Evolutionary conservation across 1,284 basidiomycete species (phyloP), one percentile per base, ranked within the genome.

Genomic region (Waitea zeae): DNA sequence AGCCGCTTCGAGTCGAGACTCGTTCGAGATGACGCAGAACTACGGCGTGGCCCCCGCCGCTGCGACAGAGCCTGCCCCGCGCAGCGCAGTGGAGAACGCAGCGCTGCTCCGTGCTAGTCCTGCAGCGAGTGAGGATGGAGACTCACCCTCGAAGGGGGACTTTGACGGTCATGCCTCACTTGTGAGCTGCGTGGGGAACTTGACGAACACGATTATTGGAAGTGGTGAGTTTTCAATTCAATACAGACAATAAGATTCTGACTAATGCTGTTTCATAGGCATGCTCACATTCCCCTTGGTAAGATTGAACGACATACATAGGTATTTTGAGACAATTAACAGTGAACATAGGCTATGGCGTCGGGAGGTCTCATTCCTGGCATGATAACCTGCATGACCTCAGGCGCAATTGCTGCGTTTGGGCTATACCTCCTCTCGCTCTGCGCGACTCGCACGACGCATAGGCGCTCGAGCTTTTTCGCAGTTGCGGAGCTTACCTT

Each of bases 371-470:
- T 92, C 36, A 67, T 92, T 36, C 84, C 89, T 2, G 93, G 93
- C 9, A 70, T 90, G 36, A 48, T 89, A 12, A 88, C 88, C 20
- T 93, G 95, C 46, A 42, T 81, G n/a, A 70, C 90, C 43, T 96
- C 86, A 27, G 93, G 83, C 4, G 53, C 55, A 5, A 74, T 84
- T 7, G 80, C 80, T 3, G 74, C 68, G 0, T 88, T 95, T 44
- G 95, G 93, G 5, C 61, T 99, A 3, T 90, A 95, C 52, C 67
- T 97, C 12, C 68, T 98, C 18, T 80, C 84, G 6, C 58, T 83
- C 9, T 92, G 86, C 49, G 95, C 93, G 1, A 69, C 71, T n/a
- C 64, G 75, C 39, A 70, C 87, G 1, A 65, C 68, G 9, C 77
- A 83, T 41, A 61, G 83, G 30, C 73, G 70, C 24, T 66, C 89